Evolutionary conservation across 192 early-diverging fungal species (phyloP).

Genomic region (Funneliformis mosseae): DNA sequence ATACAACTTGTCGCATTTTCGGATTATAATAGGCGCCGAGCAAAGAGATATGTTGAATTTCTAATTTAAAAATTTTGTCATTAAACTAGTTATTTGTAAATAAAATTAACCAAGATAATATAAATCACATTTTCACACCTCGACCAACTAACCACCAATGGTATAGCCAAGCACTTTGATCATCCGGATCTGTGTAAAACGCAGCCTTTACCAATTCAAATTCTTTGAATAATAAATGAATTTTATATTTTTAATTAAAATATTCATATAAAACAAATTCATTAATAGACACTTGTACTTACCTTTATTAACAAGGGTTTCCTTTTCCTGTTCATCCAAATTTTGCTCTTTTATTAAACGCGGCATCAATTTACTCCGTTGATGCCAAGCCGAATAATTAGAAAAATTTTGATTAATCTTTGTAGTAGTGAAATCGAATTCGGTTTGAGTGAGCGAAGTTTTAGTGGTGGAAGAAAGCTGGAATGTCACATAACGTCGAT

Average conservation of each 20-base stretch:
- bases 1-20: background rate
- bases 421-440: conserved; percentile 86
- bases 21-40: conserved; percentile 19
- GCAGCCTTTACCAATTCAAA: conserved; percentile 86
- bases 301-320: conserved; percentile 31
- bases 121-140: conserved; percentile 37
- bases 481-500: conserved; percentile 84
- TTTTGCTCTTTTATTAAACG: conserved; percentile 48
- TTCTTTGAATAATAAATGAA: conserved; percentile 54
- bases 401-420: conserved; percentile 95
- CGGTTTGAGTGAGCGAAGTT: conserved; percentile 49
- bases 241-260: conserved; percentile 7
- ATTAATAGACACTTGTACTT: background rate
- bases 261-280: background rate
- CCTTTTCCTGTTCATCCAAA: conserved; percentile 43
- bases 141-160: conserved; percentile 87
- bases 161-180: conserved; percentile 98
- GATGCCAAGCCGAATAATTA: conserved; percentile 99
- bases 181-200: conserved; percentile 94
- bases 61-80: conserved; percentile 20
- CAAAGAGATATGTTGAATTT: conserved; percentile 16
- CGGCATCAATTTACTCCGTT: conserved; percentile 83
- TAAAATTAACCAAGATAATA: too few species aligned
- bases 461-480: conserved; percentile 42
- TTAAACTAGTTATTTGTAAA: too few species aligned